These are phyloP conservation scores for Aspergillus alliaceus DNA, from an alignment of 2,329 filamentous ascomycete species.

Conservation along the genomic window DNA sequence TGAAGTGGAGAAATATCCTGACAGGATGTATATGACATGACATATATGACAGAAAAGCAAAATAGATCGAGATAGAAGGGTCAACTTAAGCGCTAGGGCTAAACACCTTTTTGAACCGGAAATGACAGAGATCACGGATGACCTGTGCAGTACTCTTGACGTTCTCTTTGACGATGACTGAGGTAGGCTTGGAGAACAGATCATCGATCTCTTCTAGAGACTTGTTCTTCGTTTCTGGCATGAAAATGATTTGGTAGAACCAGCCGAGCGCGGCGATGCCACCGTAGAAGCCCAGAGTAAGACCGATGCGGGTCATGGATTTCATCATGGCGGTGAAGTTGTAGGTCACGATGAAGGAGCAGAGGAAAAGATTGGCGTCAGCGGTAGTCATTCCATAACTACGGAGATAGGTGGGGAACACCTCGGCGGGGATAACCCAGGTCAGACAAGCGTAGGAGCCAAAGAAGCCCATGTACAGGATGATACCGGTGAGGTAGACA, in stretches of 20 bases:
- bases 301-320: slow-evolving; percentile 65
- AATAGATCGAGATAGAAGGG: too few species aligned
- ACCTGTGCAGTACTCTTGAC: slow-evolving; percentile 45
- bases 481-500: slow-evolving; percentile 61
- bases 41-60: too few species aligned
- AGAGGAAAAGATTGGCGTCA: slow-evolving; percentile 67
- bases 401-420: slow-evolving; percentile 71
- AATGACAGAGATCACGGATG: slow-evolving; percentile 45
- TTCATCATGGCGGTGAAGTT: slow-evolving; percentile 71
- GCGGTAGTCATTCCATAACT: slow-evolving; percentile 73
- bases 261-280: slow-evolving; percentile 70
- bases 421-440: slow-evolving; percentile 67
- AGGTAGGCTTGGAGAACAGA: slow-evolving; percentile 64
- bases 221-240: slow-evolving; percentile 72
- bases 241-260: slow-evolving; percentile 72
- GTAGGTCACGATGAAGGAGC: slow-evolving; percentile 72
- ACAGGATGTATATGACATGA: not conserved
- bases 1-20: not conserved
- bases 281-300: slow-evolving; percentile 71
- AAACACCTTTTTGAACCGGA: slow-evolving; percentile 52
- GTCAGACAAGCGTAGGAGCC: slow-evolving; percentile 65
- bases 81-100: too few species aligned
- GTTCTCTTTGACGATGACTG: slow-evolving; percentile 63
- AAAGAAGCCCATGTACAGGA: slow-evolving; percentile 68
- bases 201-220: slow-evolving; percentile 71